Evolutionary conservation across 2,329 filamentous ascomycete genomes (phyloP), one percentile per base, ranked within the genome.

Genomic region (Neofusicoccum cordaticola): DNA sequence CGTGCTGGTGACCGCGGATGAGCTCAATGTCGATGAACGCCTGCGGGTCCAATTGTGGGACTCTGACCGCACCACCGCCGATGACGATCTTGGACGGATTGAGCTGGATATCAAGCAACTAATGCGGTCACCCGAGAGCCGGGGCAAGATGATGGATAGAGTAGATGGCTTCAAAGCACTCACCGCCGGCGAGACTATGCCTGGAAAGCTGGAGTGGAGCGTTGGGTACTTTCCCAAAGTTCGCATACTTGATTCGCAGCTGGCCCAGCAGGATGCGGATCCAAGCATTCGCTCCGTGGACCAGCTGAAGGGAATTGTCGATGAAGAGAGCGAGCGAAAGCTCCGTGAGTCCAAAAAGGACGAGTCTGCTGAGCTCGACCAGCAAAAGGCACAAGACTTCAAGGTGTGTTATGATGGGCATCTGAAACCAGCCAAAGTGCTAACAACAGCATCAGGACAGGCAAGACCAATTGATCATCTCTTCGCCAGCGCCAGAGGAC

Each of bases 41-140:
- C 73, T 93, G 9, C 84, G 89, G 2, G 71, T 92, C 1, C 89
- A 92, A 71, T 79, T 92, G 0, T 93, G 90, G 90, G 90, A 93
- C 69, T 90, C 88, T 1, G 90, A 92, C 72, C 86, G 87, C 48
- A 83, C 86, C 60, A 89, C 86, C 2, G 89, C 89, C 1, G 90
- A 92, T 71, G 90, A 92, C 69, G 89, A 92, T 70, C 80, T 92
- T 1, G 90, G 90, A 15, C 84, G 89, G 15, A 89, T 92, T 13
- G 90, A 92, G 72, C 76, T 92, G 8, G 85, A 86, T 66, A 74
- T 92, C 37, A 88, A 88, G 70, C 76, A 85, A 3, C 71, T 92
- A 5, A 91, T 92, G 84, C 82, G 81, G 62, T 81, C 79, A 50
- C 71, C 82, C 0, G 79, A 86, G 22, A 86, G 87, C 0, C 85